Base-by-base conservation (phyloP, 2,329 filamentous ascomycete species). In the Trichoderma simmonsii region DNA sequence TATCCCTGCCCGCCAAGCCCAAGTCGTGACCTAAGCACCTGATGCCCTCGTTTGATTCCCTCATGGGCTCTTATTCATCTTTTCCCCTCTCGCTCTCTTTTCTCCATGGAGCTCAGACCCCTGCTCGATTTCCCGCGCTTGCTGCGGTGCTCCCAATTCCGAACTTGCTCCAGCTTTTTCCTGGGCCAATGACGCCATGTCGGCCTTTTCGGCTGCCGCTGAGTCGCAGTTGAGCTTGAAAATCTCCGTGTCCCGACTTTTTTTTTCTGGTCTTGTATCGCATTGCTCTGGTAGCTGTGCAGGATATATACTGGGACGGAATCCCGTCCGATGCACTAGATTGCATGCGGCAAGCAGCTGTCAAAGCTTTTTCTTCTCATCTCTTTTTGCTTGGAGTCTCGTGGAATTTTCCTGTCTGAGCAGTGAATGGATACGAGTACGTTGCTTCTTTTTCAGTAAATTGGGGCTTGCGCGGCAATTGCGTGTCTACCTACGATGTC, bases 41-140 rank as follows among this genome's bases (percentile, higher is more conserved):
- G 65, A 68, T 60, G 54, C 34, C 54, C 56, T 61, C 66, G 39
- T 70, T 62, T 70, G 56, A 51, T 70, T 62, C 43, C 43, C 24
- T 54, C 36, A 43, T n/a, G 26, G 26, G 4, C 39, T 21, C 63
- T 62, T 12, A 26, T 21, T 64, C 28, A 12, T 56, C 32, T 59
- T 56, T 26, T 59, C 26, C 21, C 59, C 30, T 12, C 51, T 54
- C 18, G 26, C 14, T 8, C 7, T 36, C 14, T 24, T 8, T 14
- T 67, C 4, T 32, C 43, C 6, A 28, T 15, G 9, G 5, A 54
- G 21, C n/a, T 24, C 28, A 12, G 54, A 54, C 21, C 48, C 48
- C 54, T 67, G 32, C 64, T 39, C 51, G 21, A 56, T n/a, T n/a
- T 28, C 21, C 51, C 15, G 21, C 51, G 28, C 56, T 39, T 64